phyloP scores from a whole-genome alignment of 1,139 yeast genomes.

The Zygosaccharomyces sapae region DNA sequence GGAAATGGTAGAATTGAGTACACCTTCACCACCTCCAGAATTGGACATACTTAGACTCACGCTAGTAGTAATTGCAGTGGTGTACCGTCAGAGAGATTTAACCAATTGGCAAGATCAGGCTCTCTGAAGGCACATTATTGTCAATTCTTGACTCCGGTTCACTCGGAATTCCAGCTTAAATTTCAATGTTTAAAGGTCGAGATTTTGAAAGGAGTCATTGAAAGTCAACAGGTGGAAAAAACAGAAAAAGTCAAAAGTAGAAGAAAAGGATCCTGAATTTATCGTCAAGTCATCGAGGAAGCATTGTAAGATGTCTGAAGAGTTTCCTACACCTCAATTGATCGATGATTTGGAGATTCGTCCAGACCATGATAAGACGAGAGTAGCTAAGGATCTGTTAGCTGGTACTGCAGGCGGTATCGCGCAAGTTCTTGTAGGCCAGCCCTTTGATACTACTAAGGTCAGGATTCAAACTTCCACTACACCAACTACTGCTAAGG shows the following conservation, averaged over 20 bases:
- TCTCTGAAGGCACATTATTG: background rate
- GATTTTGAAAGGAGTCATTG: background rate
- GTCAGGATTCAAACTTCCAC: constrained; percentile 85
- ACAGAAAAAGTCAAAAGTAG: background rate
- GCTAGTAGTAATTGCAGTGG: constrained; percentile 19
- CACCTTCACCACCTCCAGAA: constrained; percentile 8
- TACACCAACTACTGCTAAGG: constrained; percentile 61
- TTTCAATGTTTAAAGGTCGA: background rate
- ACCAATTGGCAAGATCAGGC: constrained; percentile 5
- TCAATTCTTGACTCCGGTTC: background rate
- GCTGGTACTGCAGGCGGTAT: constrained; percentile 94
- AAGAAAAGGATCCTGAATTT: background rate
- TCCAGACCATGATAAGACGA: constrained; percentile 37
- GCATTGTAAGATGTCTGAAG: constrained; percentile 32
- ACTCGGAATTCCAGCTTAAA: background rate
- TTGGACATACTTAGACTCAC: constrained; percentile 19
- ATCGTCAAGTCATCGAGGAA: background rate
- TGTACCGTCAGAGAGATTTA: constrained; percentile 29
- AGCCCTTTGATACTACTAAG: constrained; percentile 92
- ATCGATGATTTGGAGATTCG: constrained; percentile 32
- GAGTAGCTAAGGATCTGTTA: constrained; percentile 51
- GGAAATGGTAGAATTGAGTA: constrained; percentile 10
- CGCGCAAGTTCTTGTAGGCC: constrained; percentile 89
- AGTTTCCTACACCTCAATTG: constrained; percentile 31
- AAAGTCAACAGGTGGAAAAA: background rate